Conservation (phyloP, 2,329 filamentous ascomycete species). For the Aureobasidium sp. region DNA sequence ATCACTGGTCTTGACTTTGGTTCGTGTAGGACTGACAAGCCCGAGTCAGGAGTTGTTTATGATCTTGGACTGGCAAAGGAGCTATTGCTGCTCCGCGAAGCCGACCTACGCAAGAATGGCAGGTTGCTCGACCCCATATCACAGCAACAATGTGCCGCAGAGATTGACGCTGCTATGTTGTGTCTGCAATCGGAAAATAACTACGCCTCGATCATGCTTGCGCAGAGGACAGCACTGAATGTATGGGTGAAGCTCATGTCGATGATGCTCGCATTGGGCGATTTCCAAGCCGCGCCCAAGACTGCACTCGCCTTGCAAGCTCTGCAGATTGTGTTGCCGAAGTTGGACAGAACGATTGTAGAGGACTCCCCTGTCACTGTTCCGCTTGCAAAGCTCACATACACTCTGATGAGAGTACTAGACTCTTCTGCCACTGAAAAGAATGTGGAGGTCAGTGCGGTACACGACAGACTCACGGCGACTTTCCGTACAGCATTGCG, state of each 20-base stretch:
- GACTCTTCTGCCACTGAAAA: slow-evolving; percentile 44
- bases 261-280: slow-evolving; percentile 73
- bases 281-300: slow-evolving; percentile 64
- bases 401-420: slow-evolving; percentile 63
- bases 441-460: slow-evolving; percentile 46
- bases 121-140: slow-evolving; percentile 24
- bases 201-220: slow-evolving; percentile 46
- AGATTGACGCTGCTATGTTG: slow-evolving; percentile 53
- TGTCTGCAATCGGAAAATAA: slow-evolving; percentile 58
- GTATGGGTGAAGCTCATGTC: slow-evolving; percentile 81
- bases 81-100: slow-evolving; percentile 61
- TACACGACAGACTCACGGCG: slow-evolving; percentile 83
- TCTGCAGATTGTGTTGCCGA: slow-evolving; percentile 79
- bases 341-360: slow-evolving; percentile 68
- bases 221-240: slow-evolving; percentile 60
- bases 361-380: slow-evolving; percentile 62
- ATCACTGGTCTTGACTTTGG: slow-evolving; percentile 61
- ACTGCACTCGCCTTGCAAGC: slow-evolving; percentile 76
- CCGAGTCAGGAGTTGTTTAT: slow-evolving; percentile 52
- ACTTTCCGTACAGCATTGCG: slow-evolving; percentile 81
- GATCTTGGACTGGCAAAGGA: slow-evolving; percentile 65
- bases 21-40: slow-evolving; percentile 53
- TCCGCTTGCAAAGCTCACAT: slow-evolving; percentile 69
- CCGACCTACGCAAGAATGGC: slow-evolving; percentile 47
- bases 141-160: slow-evolving; percentile 42